A percentile compares a stretch with the other conserved stretches of the same genome.
Conservation (phyloP, 2,329 filamentous ascomycete genomes). For the Mycosphaerella sp. region DNA sequence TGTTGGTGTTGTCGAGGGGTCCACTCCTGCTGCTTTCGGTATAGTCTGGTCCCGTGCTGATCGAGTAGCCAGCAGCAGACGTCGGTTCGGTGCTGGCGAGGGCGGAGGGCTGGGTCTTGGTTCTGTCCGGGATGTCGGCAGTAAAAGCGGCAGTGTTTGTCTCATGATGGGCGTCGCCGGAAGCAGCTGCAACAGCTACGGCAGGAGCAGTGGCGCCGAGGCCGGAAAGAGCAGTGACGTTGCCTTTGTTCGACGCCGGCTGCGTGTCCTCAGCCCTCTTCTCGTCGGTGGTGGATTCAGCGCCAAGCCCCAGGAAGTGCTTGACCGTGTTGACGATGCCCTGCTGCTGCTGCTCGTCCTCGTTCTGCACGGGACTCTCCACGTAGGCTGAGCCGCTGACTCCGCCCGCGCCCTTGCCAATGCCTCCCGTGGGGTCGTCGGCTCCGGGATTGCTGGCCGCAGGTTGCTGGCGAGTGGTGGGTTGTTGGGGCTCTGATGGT, state of each 20-base stretch:
- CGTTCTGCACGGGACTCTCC: slow-evolving; percentile 18
- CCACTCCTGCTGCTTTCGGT: neutral
- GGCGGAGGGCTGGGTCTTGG: slow-evolving; percentile 6
- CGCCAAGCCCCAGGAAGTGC: slow-evolving; percentile 21
- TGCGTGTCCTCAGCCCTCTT: slow-evolving; percentile 13
- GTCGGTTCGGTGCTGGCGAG: neutral
- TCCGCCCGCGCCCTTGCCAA: slow-evolving; percentile 20
- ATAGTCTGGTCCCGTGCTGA: neutral
- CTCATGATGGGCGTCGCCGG: slow-evolving; percentile 1
- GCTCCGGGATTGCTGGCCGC: slow-evolving; percentile 23
- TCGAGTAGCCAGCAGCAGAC: neutral
- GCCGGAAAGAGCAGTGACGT: slow-evolving; percentile 4
- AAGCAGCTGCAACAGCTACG: slow-evolving; percentile 10
- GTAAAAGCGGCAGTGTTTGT: slow-evolving; percentile 9
- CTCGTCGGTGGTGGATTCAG: slow-evolving; percentile 11
- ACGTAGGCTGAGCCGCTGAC: slow-evolving; percentile 19
- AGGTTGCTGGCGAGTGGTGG: slow-evolving; percentile 11
- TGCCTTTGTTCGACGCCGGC: slow-evolving; percentile 8
- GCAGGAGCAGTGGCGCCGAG: slow-evolving; percentile 12
- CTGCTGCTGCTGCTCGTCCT: slow-evolving; percentile 5
- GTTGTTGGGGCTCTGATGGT: slow-evolving; percentile 1
- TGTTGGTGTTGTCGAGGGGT: neutral
- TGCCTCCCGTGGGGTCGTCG: slow-evolving; percentile 19
- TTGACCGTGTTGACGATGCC: slow-evolving; percentile 23
- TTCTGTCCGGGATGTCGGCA: slow-evolving; percentile 14